These are phyloP conservation scores for Anisodus acutangulus DNA, from an alignment of 257 asterid genomes.

Conservation along the genomic window DNA sequence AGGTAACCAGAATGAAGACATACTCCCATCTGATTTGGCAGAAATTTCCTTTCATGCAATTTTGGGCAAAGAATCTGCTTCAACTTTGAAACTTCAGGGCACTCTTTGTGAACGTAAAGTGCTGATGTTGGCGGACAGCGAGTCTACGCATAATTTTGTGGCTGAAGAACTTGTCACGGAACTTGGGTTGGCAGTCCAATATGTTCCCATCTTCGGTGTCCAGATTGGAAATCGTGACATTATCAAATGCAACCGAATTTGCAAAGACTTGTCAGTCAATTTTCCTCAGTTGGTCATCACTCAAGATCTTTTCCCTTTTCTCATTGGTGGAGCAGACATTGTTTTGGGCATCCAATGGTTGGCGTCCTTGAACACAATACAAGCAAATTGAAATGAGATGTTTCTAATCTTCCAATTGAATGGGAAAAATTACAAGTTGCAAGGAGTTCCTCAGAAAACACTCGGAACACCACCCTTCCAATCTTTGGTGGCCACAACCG, in stretches of 20 bases:
- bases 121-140: neutral
- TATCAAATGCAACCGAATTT: conserved; percentile 1
- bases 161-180: neutral
- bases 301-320: conserved; percentile 13
- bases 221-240: conserved; percentile 21
- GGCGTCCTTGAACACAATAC: conserved; percentile 29
- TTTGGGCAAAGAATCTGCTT: neutral
- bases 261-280: neutral
- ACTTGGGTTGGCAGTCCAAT: neutral
- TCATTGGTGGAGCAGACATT: conserved; percentile 19
- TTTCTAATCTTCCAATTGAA: conserved; percentile 15
- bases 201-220: neutral
- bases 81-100: conserved; percentile 24
- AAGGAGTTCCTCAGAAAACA: neutral
- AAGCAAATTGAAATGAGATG: conserved; percentile 35
- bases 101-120: neutral
- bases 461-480: neutral
- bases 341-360: conserved; percentile 33
- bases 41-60: conserved; percentile 6
- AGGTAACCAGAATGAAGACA: neutral
- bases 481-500: neutral
- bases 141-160: neutral
- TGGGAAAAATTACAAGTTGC: conserved; percentile 17
- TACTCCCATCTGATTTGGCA: neutral
- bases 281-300: neutral